Conservation (phyloP, 1,139 yeast genomes). For the Meyerozyma smithsonii region DNA sequence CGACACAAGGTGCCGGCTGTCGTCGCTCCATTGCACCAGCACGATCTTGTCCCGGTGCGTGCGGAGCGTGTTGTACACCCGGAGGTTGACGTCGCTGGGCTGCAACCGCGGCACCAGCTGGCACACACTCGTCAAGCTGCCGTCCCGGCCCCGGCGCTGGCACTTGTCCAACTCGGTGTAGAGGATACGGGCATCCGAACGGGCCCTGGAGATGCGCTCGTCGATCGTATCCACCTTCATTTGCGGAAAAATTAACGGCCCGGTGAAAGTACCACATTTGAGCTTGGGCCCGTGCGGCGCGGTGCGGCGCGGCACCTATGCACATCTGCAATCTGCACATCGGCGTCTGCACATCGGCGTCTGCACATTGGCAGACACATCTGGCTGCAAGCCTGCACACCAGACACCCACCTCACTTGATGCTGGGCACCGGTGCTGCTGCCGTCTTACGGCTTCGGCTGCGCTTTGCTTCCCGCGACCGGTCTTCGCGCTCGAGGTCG, state of each 20-base stretch:
- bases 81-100: slow-evolving; percentile 28
- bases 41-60: slow-evolving; percentile 80
- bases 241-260: neutral
- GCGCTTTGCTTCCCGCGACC: slow-evolving; percentile 21
- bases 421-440: slow-evolving; percentile 35
- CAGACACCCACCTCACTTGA: too few species aligned
- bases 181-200: slow-evolving; percentile 42
- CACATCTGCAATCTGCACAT: too few species aligned
- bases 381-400: too few species aligned
- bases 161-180: slow-evolving; percentile 46
- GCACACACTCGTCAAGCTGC: slow-evolving; percentile 39
- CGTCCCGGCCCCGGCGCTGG: slow-evolving; percentile 40
- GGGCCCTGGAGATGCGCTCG: slow-evolving; percentile 29
- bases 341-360: too few species aligned
- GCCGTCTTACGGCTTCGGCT: slow-evolving; percentile 34
- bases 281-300: slow-evolving; percentile 1
- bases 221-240: neutral
- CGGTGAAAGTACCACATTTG: neutral
- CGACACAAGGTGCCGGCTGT: slow-evolving; percentile 56
- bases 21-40: slow-evolving; percentile 63
- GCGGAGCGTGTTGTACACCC: slow-evolving; percentile 39
- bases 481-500: slow-evolving; percentile 58
- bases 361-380: too few species aligned
- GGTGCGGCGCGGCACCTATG: neutral
- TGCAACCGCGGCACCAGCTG: slow-evolving; percentile 24